Evolutionary conservation across 192 early-diverging fungal species (phyloP).

Genomic region (Dissophora ornata): DNA sequence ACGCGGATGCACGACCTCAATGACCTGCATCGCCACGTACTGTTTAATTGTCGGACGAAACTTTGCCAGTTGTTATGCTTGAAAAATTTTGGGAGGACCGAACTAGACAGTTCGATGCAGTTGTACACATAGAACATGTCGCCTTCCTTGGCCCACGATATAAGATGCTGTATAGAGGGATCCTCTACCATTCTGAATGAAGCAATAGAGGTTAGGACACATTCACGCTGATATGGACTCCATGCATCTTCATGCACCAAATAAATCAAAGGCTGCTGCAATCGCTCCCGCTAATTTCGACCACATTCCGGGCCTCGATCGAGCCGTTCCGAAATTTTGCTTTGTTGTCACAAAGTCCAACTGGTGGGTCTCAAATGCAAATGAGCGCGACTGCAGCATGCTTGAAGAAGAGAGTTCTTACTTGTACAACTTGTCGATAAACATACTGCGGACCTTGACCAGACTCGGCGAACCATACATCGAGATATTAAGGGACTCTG

Average conservation of each 20-base stretch:
- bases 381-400: too few species aligned
- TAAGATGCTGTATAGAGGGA: conserved; percentile 66
- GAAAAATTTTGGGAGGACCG: conserved; percentile 85
- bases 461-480: conserved; percentile 53
- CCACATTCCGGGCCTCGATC: too few species aligned
- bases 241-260: too few species aligned
- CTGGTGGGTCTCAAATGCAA: too few species aligned
- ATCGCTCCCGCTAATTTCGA: too few species aligned
- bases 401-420: conserved; percentile 8
- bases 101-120: conserved; percentile 82
- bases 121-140: conserved; percentile 91
- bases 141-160: conserved; percentile 85
- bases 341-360: too few species aligned
- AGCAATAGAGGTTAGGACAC: not conserved
- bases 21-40: conserved; percentile 57
- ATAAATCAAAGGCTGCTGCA: conserved; percentile 1
- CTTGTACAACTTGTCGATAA: conserved; percentile 54
- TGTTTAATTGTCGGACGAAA: conserved; percentile 91
- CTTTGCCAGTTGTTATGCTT: conserved; percentile 94
- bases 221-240: too few species aligned
- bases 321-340: too few species aligned
- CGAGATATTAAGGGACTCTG: conserved; percentile 30
- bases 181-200: conserved; percentile 84
- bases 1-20: too few species aligned
- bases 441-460: conserved; percentile 53